Conservation (phyloP, 768 basidiomycete species). For the Podaxis sp. region DNA sequence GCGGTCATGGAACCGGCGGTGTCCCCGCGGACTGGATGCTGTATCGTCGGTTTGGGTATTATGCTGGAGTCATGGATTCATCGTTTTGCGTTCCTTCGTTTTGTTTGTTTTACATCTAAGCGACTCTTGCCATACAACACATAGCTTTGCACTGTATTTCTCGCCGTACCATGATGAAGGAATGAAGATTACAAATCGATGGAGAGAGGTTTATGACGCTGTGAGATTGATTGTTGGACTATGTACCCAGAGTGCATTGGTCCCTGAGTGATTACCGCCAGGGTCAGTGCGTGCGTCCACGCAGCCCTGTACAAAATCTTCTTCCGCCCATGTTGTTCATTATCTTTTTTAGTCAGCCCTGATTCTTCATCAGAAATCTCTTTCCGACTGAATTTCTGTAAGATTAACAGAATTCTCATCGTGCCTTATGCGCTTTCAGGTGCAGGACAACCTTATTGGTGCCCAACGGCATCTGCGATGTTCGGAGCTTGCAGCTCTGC, state of each 20-base stretch:
- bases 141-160: conserved; percentile 13
- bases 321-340: background rate
- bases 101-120: conserved; percentile 11
- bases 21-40: conserved; percentile 67
- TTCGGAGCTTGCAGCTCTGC: too few species aligned
- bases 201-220: background rate
- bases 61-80: background rate
- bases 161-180: conserved; percentile 13
- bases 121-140: conserved; percentile 3
- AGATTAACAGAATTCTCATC: background rate
- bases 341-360: background rate
- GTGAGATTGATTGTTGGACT: background rate
- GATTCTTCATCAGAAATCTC: too few species aligned
- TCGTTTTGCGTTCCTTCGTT: conserved; percentile 12
- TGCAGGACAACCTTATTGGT: background rate
- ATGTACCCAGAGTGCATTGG: background rate
- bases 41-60: conserved; percentile 58
- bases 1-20: conserved; percentile 52
- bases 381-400: too few species aligned
- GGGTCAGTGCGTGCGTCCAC: too few species aligned
- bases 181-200: background rate
- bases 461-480: too few species aligned
- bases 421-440: background rate
- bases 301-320: background rate
- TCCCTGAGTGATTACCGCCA: background rate